Evolutionary conservation across 495 filamentous ascomycete species (phyloP), one percentile per base, ranked within the genome.

Genomic region (Lichina pygmaea): DNA sequence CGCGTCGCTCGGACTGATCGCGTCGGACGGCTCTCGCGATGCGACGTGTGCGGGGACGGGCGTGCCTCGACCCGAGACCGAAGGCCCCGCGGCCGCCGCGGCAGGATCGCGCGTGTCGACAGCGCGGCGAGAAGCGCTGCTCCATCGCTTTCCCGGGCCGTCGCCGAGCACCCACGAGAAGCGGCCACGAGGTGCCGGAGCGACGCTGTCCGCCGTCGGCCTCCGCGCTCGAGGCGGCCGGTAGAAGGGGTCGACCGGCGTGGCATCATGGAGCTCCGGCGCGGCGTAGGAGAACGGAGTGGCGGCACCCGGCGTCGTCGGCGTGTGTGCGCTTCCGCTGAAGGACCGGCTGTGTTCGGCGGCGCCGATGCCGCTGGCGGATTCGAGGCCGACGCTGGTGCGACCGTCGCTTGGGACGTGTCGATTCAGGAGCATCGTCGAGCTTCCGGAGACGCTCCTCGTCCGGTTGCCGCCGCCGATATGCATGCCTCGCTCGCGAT

Each of bases 371-470:
- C 44, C 34, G 52, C 66, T 68, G 7, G 58, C 60, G 15, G 62
- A 58, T 11, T 70, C 67, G 45, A 64, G 56, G 4, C 60, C 52
- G 8, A 57, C 57, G 47, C 69, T 71, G 36, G 53, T 53, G 17
- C 64, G 59, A 17, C 59, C 62, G 24, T 72, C 68, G 46, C 58
- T 70, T 2, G 57, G 57, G 6, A 58, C 62, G 3, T 61, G 62
- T 46, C 71, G 66, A 46, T 70, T 71, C 34, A 86, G 59, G 31
- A 93, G 63, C 17, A 84, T 60, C 13, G 74, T 78, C 36, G 83
- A 83, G 57, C 81, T 92, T 1, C 76, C 82, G 7, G 83, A 92
- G 50, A 86, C 63, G 61, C 85, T 93, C 50, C 85, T 65, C 7
- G 81, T 62, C 37, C 81, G 69, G 9, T 75, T 37, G 30, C 33